Base-by-base conservation (phyloP, 1,139 yeast species). In the Sugiyamaella novakii region DNA sequence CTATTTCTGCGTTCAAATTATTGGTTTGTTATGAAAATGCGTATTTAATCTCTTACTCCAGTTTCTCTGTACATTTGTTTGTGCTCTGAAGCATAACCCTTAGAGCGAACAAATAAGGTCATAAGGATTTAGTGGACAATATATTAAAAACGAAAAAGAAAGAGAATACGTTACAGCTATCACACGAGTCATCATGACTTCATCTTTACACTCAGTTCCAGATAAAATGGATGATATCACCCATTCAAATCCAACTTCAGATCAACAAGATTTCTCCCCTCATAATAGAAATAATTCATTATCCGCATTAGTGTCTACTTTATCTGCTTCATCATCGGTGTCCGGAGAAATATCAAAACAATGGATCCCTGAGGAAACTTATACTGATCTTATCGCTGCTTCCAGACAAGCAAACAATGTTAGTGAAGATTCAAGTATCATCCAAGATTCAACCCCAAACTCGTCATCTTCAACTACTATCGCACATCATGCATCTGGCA, bases 311-410 rank as follows among this genome's bases (percentile, higher is more conserved):
- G 56, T 64, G 6, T 50, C 62, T 2, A 59, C 65, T 6, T 52
- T 62, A 21, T 59, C 64, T 17, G 66, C 66, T 8, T 61, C 66
- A 2, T 63, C 66, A 18, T 60, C 64, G 14, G 49, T 60, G 27
- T 60, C 64, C 3, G 64, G 64, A 6, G 56, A 60, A 12, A 49
- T 41, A 51, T 21, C 52, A 42, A 21, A 47, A 40, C 34, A 48
- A 27, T 51, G 38, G 29, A 46, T 25, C 47, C 49, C 18, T 47
- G 51, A 22, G 45, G 43, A 12, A 38, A 39, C 27, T 24, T 41
- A 24, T 37, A 47, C 11, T 38, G 43, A 41, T 51, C 18, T 33
- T 47, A 17, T 17, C n/a, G 21, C 35, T 15, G 35, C 35, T 6
- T 17, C 19, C 3, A 14, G 39, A 46, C 52, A 28, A 50, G 50